Conservation (phyloP, 345 rosid genomes). For the Lepidium didymum region DNA sequence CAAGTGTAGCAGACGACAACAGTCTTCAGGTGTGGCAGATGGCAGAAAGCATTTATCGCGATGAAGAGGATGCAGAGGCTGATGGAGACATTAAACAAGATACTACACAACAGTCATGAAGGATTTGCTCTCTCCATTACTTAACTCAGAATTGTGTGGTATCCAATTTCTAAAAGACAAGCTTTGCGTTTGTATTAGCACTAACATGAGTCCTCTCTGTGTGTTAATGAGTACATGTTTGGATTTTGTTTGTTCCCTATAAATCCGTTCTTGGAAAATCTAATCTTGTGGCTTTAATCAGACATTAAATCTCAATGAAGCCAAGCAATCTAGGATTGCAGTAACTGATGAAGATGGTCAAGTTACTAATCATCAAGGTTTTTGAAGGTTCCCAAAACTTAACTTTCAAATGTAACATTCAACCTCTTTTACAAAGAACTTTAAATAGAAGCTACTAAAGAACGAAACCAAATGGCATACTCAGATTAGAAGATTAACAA, state of each 20-base stretch:
- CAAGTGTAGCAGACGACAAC: conserved; percentile 82
- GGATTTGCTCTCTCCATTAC: not conserved
- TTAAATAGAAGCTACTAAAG: not conserved
- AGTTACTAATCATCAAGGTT: not conserved
- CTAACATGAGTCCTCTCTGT: not conserved
- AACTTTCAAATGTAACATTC: not conserved
- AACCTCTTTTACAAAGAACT: not conserved
- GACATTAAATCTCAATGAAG: not conserved
- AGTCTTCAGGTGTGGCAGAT: conserved; percentile 76
- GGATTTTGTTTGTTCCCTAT: not conserved
- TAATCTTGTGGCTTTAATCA: not conserved
- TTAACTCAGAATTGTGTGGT: not conserved
- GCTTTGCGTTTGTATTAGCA: not conserved
- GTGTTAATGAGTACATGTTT: not conserved
- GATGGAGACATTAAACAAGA: conserved; percentile 1
- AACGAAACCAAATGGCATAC: not conserved
- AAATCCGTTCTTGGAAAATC: not conserved
- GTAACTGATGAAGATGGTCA: not conserved
- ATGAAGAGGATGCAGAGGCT: conserved; percentile 34
- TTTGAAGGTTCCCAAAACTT: not conserved
- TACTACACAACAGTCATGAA: not conserved
- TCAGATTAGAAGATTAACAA: conserved; percentile 14
- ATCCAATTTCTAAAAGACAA: not conserved
- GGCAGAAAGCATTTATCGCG: conserved; percentile 72
- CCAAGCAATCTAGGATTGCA: not conserved